Evolutionary conservation across 495 filamentous ascomycete genomes (phyloP).

Genomic region (Penicillium soppii): DNA sequence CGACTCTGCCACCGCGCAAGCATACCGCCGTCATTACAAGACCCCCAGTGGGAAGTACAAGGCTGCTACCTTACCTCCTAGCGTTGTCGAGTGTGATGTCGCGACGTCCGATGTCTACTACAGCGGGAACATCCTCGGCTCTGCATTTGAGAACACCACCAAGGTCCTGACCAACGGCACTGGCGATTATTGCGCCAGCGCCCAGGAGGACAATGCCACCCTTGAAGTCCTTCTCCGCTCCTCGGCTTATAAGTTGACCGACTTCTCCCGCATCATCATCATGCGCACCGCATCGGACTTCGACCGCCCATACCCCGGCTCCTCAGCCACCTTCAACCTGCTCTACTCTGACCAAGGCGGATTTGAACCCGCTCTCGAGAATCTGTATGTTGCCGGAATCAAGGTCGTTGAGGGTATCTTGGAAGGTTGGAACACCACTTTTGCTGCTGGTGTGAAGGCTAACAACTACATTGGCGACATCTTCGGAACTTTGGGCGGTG

Average conservation of each 20-base stretch:
- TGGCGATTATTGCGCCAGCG: slow-evolving; percentile 66
- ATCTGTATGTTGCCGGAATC: slow-evolving; percentile 66
- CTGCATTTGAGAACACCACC: slow-evolving; percentile 66
- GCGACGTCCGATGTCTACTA: slow-evolving; percentile 74
- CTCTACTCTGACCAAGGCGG: slow-evolving; percentile 58
- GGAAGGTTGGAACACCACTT: slow-evolving; percentile 56
- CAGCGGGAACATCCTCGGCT: slow-evolving; percentile 58
- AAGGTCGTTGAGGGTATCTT: slow-evolving; percentile 68
- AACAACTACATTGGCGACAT: slow-evolving; percentile 74
- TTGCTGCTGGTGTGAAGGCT: slow-evolving; percentile 56
- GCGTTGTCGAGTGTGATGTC: slow-evolving; percentile 64
- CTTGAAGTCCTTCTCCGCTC: slow-evolving; percentile 67
- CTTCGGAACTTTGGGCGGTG: slow-evolving; percentile 63
- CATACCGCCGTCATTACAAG: slow-evolving; percentile 61
- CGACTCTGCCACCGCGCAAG: slow-evolving; percentile 50
- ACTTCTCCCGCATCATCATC: slow-evolving; percentile 67
- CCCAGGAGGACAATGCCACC: slow-evolving; percentile 74
- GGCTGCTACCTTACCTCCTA: slow-evolving; percentile 51
- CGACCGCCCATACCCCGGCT: slow-evolving; percentile 62
- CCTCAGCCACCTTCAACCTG: slow-evolving; percentile 54
- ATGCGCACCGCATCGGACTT: slow-evolving; percentile 76
- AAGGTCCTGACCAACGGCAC: slow-evolving; percentile 65
- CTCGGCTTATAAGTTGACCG: slow-evolving; percentile 51
- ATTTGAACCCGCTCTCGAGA: slow-evolving; percentile 57
- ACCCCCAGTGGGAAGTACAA: slow-evolving; percentile 42